Base-by-base conservation (phyloP, 345 rosid species). In the Camelina laxa region DNA sequence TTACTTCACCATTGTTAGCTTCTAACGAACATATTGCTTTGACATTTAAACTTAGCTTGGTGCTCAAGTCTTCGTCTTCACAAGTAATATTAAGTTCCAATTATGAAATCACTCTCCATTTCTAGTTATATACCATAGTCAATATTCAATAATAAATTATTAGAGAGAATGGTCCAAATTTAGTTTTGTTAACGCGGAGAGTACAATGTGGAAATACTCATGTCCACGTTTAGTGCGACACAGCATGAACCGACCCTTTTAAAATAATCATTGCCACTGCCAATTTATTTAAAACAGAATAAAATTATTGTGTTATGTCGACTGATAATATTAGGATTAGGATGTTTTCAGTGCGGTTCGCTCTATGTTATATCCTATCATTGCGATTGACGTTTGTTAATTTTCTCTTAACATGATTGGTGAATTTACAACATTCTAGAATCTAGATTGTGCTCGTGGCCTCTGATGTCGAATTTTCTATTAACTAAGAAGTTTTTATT, bases 181-280 rank as follows among this genome's bases (percentile, higher is more conserved):
- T 14, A 66, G 19, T 17, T 58, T 60, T 67, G 56, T 20, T 65
- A 66, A 67, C 39, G 68, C 68, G 74, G 68, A 51, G 68, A 39
- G 44, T 17, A 67, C 64, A 41, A 17, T 71, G 82, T 67, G 80
- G 81, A 69, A 74, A 68, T 69, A 69, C 55, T 81, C 39, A 72
- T 61, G 85, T 84, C 85, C 77, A 81, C 65, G 54, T 68, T 80
- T 48, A 85, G 85, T 85, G 91, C 69, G 68, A 83, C 75, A 60
- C 60, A 56, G 69, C 69, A 66, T 30, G 58, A 62, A 75, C 73
- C 73, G 60, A 75, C 60, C 16, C 4, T 58, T 57, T 54, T 35
- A 9, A 7, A 49, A 47, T 74, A 67, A 49, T 59, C 53, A 59
- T 58, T 58, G 44, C 60, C 33, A 33, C 36, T 33, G 44, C 60